Evolutionary conservation across 768 basidiomycete species (phyloP), one percentile per base, ranked within the genome.

Genomic region (Phanerochaete sordida): DNA sequence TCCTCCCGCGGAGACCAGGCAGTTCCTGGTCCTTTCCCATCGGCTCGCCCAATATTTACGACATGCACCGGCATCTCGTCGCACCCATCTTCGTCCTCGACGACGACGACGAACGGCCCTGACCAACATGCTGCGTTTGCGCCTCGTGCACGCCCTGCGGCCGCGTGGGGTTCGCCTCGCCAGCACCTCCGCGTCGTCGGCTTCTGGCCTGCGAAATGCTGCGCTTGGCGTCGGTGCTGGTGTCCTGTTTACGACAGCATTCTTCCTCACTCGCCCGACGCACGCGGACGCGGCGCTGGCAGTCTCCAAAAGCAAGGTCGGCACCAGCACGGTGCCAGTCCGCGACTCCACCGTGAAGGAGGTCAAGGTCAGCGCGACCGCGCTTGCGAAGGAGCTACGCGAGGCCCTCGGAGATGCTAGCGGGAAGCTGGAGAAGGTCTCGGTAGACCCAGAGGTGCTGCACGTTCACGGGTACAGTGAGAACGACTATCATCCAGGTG

Each of bases 401-500:
- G 35, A 21, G 33, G 53, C 33, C 31, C 37, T 54, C 23, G 53
- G 33, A 12, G 53, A 54, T 12, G 53, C 23, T 19, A 12, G 11
- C 11, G 47, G 47, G 5, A 23, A 19, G 9, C 24, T 28, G 21
- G 53, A 54, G 9, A 37, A 72, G 19, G 81, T 88, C 26, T 73
- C 77, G 27, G 86, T 83, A 2, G 80, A 84, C 63, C 73, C 77
- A 13, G 76, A 80, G 33, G 72, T 76, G 19, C 73, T 90, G 26
- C 72, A 75, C 47, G 76, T 77, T 31, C 79, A 88, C 60, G 90
- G 90, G 3, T 85, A 81, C 33, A 90, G 88, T 1, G 83, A 83
- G 62, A 84, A 88, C 66, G 86, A 86, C 8, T 88, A 88, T 65
- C 87, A 84, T 67, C 81, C 83, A 3, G 73, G 78, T 52, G 81